A percentile compares a stretch with the other conserved stretches of the same genome.
phyloP scores from a whole-genome alignment of 768 basidiomycete genomes.

The Suillus bovinus region DNA sequence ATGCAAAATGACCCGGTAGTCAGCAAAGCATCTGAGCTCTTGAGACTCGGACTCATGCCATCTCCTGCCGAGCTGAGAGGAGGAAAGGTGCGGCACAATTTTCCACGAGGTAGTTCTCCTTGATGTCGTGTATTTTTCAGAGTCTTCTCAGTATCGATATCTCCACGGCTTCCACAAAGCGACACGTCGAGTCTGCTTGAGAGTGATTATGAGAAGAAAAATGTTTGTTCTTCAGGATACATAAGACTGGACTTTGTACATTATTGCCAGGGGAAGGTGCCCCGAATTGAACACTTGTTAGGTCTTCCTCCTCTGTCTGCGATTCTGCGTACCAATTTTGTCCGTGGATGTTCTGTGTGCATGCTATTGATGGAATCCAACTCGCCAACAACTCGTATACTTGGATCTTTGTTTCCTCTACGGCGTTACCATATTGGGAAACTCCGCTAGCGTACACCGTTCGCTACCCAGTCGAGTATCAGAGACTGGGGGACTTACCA shows the following conservation, averaged over 20 bases:
- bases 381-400: too few relatives aligned
- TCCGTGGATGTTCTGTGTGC: background rate
- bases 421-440: too few relatives aligned
- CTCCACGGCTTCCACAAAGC: constrained; percentile 11
- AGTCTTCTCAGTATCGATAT: constrained; percentile 33
- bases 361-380: too few relatives aligned
- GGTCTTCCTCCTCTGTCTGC: background rate
- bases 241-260: background rate
- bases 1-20: constrained; percentile 87
- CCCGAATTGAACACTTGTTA: background rate
- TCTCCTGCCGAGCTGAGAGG: constrained; percentile 66
- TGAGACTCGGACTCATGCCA: constrained; percentile 82
- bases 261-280: background rate
- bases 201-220: background rate
- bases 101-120: background rate
- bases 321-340: background rate
- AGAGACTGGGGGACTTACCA: too few relatives aligned
- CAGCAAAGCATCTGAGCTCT: constrained; percentile 72
- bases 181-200: constrained; percentile 2
- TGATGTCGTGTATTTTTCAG: constrained; percentile 15
- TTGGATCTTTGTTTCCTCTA: too few relatives aligned
- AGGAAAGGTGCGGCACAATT: constrained; percentile 58
- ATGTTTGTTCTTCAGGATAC: background rate
- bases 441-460: too few relatives aligned
- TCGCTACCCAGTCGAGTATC: too few relatives aligned